phyloP scores from a whole-genome alignment of 2,329 filamentous ascomycete species.

The Xenosphaeropsis pyriputrescens region DNA sequence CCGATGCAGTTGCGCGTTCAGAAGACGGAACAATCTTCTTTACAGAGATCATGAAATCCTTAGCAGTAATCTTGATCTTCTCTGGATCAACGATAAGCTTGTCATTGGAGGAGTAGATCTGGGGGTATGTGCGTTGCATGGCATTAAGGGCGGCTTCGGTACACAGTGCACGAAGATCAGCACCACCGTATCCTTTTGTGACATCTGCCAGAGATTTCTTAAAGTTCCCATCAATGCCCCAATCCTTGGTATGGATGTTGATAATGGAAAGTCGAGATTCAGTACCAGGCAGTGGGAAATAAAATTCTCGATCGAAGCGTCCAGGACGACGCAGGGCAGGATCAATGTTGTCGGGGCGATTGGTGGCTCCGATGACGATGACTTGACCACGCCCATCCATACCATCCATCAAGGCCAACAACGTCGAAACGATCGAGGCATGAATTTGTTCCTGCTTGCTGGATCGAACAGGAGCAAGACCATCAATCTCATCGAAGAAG shows the following conservation, averaged over 20 bases:
- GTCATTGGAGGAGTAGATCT: slow-evolving; percentile 83
- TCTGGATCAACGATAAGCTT: slow-evolving; percentile 80
- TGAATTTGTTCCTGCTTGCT: slow-evolving; percentile 99
- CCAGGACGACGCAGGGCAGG: slow-evolving; percentile 88
- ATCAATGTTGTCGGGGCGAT: slow-evolving; percentile 91
- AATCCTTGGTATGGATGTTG: slow-evolving; percentile 89
- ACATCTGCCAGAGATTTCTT: slow-evolving; percentile 73
- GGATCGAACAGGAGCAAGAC: slow-evolving; percentile 84
- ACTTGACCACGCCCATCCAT: slow-evolving; percentile 98
- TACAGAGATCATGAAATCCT: slow-evolving; percentile 93
- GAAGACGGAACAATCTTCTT: slow-evolving; percentile 96
- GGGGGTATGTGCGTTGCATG: slow-evolving; percentile 88
- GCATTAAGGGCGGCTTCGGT: slow-evolving; percentile 93
- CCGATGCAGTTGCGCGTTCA: slow-evolving; percentile 74
- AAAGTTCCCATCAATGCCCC: slow-evolving; percentile 69
- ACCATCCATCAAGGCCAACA: slow-evolving; percentile 91
- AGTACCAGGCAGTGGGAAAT: slow-evolving; percentile 81
- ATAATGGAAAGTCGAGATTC: slow-evolving; percentile 74
- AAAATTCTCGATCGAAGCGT: slow-evolving; percentile 94
- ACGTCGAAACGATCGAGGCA: slow-evolving; percentile 87
- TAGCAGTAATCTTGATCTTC: slow-evolving; percentile 74
- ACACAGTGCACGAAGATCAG: slow-evolving; percentile 83
- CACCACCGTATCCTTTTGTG: slow-evolving; percentile 94
- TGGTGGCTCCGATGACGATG: slow-evolving; percentile 97
- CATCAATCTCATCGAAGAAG: slow-evolving; percentile 98